phyloP scores from a whole-genome alignment of 2,329 filamentous ascomycete species.

The Pyrenophora teres region DNA sequence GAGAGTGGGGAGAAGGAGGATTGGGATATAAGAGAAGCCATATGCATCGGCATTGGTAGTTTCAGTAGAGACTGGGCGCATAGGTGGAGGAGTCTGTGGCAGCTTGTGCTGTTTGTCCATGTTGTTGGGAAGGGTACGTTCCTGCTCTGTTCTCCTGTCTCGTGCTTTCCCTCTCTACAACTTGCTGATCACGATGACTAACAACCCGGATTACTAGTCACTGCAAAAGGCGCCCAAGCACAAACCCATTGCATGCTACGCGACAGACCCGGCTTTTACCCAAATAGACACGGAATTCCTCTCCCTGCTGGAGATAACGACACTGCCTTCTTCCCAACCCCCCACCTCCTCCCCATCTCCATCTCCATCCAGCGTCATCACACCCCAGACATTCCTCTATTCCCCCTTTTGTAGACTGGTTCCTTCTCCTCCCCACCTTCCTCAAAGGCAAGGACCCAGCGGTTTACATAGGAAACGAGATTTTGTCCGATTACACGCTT shows the following conservation, averaged over 20 bases:
- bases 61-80: constrained; percentile 45
- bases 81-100: constrained; percentile 42
- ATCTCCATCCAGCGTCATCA: constrained; percentile 28
- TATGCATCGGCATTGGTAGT: constrained; percentile 46
- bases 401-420: constrained; percentile 48
- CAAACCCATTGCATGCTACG: constrained; percentile 24
- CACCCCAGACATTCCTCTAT: constrained; percentile 33
- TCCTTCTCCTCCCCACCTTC: constrained; percentile 39
- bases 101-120: constrained; percentile 43
- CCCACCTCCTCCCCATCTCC: too few relatives aligned
- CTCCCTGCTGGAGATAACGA: constrained; percentile 23
- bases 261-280: constrained; percentile 46
- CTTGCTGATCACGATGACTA: too few relatives aligned
- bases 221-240: too few relatives aligned
- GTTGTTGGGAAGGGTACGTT: constrained; percentile 23
- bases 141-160: not conserved
- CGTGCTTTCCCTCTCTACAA: not conserved
- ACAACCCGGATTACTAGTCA: too few relatives aligned
- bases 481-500: constrained; percentile 36
- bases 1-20: not conserved
- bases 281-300: constrained; percentile 39
- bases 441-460: constrained; percentile 34
- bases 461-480: constrained; percentile 46
- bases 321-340: constrained; percentile 4
- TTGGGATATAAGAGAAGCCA: constrained; percentile 25